These are phyloP conservation scores for Tulasnella sp. DNA, from an alignment of 768 basidiomycete genomes.

Conservation along the genomic window DNA sequence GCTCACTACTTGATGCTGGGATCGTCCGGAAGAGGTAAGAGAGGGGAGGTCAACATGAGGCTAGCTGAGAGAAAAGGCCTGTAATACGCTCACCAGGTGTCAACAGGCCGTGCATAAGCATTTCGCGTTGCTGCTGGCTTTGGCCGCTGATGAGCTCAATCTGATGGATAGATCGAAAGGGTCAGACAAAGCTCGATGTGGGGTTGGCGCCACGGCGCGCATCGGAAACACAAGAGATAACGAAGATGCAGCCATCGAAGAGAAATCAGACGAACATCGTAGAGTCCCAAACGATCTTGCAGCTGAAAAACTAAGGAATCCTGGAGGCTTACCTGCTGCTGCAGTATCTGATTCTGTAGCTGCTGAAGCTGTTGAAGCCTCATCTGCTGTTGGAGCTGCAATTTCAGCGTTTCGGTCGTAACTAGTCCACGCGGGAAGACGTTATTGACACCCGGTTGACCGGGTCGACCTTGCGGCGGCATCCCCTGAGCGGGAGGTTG, in stretches of 20 bases:
- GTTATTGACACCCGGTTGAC: conserved; percentile 9
- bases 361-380: conserved; percentile 75
- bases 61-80: conserved; percentile 14
- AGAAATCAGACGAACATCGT: conserved; percentile 19
- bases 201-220: not conserved
- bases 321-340: conserved; percentile 66
- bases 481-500: not conserved
- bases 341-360: conserved; percentile 79
- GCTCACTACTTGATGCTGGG: conserved; percentile 56
- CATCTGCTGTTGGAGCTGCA: conserved; percentile 49
- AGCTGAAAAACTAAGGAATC: not conserved
- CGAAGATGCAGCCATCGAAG: not conserved
- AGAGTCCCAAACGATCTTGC: conserved; percentile 7
- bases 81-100: conserved; percentile 57
- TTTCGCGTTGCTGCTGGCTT: conserved; percentile 32
- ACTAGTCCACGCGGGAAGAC: conserved; percentile 12
- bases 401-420: conserved; percentile 32
- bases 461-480: not conserved
- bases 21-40: conserved; percentile 29
- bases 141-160: conserved; percentile 64
- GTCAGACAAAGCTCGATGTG: not conserved
- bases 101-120: conserved; percentile 51
- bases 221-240: not conserved
- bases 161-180: conserved; percentile 38
- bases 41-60: conserved; percentile 30